phyloP scores from a whole-genome alignment of 2,329 filamentous ascomycete species.

The Colletotrichum sp. region DNA sequence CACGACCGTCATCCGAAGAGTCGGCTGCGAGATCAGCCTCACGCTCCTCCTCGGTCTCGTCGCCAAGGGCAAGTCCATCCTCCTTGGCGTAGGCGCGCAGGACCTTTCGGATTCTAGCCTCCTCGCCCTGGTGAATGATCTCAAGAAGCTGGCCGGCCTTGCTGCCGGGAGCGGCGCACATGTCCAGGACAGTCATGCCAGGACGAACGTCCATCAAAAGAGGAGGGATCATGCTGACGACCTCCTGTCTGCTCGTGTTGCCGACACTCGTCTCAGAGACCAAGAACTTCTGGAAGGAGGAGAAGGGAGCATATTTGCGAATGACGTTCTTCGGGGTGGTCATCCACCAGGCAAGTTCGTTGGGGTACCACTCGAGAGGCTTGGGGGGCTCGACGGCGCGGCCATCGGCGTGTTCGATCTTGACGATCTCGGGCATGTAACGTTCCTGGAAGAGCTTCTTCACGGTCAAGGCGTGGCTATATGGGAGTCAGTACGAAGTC shows the following conservation, averaged over 20 bases:
- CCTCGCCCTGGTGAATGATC: slow-evolving; percentile 91
- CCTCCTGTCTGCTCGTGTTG: slow-evolving; percentile 96
- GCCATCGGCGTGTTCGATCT: slow-evolving; percentile 83
- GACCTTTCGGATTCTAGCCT: slow-evolving; percentile 79
- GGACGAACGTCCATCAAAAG: slow-evolving; percentile 89
- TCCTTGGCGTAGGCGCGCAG: slow-evolving; percentile 68
- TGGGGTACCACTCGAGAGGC: slow-evolving; percentile 90
- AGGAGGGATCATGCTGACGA: slow-evolving; percentile 98
- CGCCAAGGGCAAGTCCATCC: slow-evolving; percentile 58
- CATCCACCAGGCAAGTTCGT: slow-evolving; percentile 96
- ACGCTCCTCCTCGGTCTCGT: slow-evolving; percentile 51
- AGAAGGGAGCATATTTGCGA: slow-evolving; percentile 91
- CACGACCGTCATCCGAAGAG: slow-evolving; percentile 78
- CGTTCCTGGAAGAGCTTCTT: slow-evolving; percentile 85
- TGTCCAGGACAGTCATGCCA: slow-evolving; percentile 90
- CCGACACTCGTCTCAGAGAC: slow-evolving; percentile 97
- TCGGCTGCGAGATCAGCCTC: slow-evolving; percentile 62
- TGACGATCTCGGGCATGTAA: slow-evolving; percentile 89
- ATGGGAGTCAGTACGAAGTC: not conserved
- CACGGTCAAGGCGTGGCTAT: slow-evolving; percentile 87
- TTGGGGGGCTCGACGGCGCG: slow-evolving; percentile 80
- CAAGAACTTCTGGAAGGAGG: slow-evolving; percentile 95
- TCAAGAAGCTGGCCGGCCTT: slow-evolving; percentile 96
- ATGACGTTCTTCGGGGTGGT: slow-evolving; percentile 96
- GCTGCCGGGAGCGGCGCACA: slow-evolving; percentile 96